Conservation (phyloP, 768 basidiomycete genomes). For the Trametes sanguinea region DNA sequence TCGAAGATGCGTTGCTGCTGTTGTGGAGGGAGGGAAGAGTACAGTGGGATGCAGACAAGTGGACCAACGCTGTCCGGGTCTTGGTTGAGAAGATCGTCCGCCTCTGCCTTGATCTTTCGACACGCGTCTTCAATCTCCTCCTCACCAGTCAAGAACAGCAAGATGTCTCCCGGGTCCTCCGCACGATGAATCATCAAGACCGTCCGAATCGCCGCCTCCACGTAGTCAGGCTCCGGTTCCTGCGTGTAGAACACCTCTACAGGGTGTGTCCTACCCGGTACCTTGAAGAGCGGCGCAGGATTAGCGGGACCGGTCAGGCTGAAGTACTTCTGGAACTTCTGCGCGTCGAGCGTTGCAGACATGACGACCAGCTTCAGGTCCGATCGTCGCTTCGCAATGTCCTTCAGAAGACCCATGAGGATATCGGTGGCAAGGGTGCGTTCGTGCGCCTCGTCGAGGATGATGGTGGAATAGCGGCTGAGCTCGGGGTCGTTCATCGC, state of each 20-base stretch:
- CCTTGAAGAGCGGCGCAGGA: conserved; percentile 33
- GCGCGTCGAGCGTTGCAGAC: conserved; percentile 95
- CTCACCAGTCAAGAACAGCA: conserved; percentile 96
- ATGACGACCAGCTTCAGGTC: conserved; percentile 98
- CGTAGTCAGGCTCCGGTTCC: conserved; percentile 92
- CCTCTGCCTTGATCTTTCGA: conserved; percentile 88
- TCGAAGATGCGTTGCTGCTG: conserved; percentile 99
- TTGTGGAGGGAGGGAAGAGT: conserved; percentile 90
- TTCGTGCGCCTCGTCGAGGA: conserved; percentile 98
- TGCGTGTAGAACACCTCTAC: conserved; percentile 96
- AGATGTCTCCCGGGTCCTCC: conserved; percentile 89
- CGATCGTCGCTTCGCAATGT: conserved; percentile 71
- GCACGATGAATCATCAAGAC: conserved; percentile 97
- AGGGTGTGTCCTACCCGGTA: conserved; percentile 61
- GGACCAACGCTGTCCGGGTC: conserved; percentile 82
- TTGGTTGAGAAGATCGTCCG: conserved; percentile 75
- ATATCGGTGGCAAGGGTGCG: conserved; percentile 97
- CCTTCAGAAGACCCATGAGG: conserved; percentile 94
- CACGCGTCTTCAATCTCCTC: conserved; percentile 98
- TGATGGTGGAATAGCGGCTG: conserved; percentile 92
- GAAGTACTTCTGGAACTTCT: conserved; percentile 98
- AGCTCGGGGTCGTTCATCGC: conserved; percentile 96
- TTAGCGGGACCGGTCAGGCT: conserved; percentile 31
- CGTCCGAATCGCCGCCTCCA: conserved; percentile 94
- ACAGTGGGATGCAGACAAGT: conserved; percentile 86